A percentile compares a stretch with the other conserved stretches of the same genome.
phyloP scores from a whole-genome alignment of 2,329 filamentous ascomycete genomes.

The Lachnum nothofagi region DNA sequence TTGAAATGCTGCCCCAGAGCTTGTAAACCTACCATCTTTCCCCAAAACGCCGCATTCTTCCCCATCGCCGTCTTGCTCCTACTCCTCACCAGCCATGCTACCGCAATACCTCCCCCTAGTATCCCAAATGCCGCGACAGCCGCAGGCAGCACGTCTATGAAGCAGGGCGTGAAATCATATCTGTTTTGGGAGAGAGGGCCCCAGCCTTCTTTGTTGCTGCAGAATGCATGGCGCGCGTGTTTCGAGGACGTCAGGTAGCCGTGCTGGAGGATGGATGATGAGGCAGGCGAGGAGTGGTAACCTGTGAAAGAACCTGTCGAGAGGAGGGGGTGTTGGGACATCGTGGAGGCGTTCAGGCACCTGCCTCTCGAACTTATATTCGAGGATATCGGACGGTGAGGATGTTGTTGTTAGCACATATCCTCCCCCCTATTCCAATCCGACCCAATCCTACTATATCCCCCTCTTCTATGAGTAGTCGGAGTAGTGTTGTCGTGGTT shows the following conservation, averaged over 20 bases:
- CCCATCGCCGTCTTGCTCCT: constrained; percentile 61
- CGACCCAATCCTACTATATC: too few species aligned
- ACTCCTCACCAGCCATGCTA: constrained; percentile 73
- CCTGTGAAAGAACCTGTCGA: constrained; percentile 59
- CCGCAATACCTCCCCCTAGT: constrained; percentile 67
- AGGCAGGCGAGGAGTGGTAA: constrained; percentile 38
- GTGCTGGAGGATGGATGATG: constrained; percentile 45
- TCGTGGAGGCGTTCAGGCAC: too few species aligned
- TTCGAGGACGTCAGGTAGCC: constrained; percentile 52
- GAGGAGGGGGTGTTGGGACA: constrained; percentile 21
- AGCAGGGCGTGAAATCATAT: constrained; percentile 96
- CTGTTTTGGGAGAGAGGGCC: constrained; percentile 80
- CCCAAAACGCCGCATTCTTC: constrained; percentile 89
- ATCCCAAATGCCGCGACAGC: constrained; percentile 74
- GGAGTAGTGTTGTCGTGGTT: too few species aligned
- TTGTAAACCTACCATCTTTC: constrained; percentile 67
- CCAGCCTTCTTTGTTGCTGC: constrained; percentile 89
- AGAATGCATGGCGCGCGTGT: constrained; percentile 60
- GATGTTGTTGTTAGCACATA: background rate
- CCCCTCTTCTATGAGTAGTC: too few species aligned
- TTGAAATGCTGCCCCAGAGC: constrained; percentile 2
- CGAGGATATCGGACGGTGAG: background rate
- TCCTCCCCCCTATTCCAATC: too few species aligned
- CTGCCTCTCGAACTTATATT: too few species aligned
- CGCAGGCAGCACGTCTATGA: constrained; percentile 85